Percentiles rank a stretch among this genome's conserved stretches.
Conservation (phyloP, 139 green algal genomes). For the Tetratostichococcus sp. region DNA sequence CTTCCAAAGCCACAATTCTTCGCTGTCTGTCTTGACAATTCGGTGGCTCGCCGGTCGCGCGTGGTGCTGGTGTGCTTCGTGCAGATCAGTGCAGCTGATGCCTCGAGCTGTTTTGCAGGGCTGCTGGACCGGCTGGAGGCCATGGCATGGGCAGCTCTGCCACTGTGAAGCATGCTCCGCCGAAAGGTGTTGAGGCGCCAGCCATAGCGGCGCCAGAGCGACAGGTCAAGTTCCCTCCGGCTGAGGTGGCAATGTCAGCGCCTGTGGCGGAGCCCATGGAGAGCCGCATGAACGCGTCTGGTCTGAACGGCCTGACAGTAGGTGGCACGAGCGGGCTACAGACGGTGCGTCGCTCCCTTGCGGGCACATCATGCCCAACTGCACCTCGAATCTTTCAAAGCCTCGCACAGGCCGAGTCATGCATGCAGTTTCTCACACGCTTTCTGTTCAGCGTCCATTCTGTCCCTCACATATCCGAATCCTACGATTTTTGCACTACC, state of each 20-base stretch:
- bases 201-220: background rate
- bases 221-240: too few relatives aligned
- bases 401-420: background rate
- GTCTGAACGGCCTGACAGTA: constrained; percentile 29
- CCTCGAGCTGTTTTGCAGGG: background rate
- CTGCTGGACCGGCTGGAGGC: background rate
- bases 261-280: background rate
- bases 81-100: background rate
- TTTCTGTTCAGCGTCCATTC: too few relatives aligned
- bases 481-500: too few relatives aligned
- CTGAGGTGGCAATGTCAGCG: too few relatives aligned
- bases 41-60: too few relatives aligned
- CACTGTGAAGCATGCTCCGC: background rate
- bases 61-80: too few relatives aligned
- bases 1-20: too few relatives aligned
- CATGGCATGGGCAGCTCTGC: background rate
- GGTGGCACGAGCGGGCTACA: constrained; percentile 10
- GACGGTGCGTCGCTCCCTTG: constrained; percentile 1
- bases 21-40: too few relatives aligned
- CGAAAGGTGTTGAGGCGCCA: background rate
- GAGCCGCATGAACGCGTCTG: constrained; percentile 20
- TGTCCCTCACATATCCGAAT: too few relatives aligned
- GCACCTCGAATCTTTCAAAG: background rate
- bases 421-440: too few relatives aligned
- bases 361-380: too few relatives aligned